A percentile compares a stretch with the other conserved stretches of the same genome.
phyloP scores from a whole-genome alignment of 805 yeast genomes.

The Saccharomycopsis sp. region DNA sequence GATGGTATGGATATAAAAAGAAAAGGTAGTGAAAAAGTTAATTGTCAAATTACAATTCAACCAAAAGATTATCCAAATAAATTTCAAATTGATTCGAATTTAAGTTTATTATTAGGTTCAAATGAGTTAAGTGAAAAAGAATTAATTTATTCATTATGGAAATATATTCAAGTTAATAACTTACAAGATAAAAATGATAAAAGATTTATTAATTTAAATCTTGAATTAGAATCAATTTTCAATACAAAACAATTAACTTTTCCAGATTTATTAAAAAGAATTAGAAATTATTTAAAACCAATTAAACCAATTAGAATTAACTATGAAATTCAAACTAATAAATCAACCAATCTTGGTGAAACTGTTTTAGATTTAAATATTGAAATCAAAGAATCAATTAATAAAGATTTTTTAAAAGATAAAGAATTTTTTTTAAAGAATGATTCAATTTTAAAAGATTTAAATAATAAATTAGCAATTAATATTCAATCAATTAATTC shows the following conservation, averaged over 20 bases:
- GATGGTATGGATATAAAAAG: slow-evolving; percentile 88
- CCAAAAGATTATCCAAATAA: slow-evolving; percentile 66
- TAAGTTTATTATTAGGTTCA: slow-evolving; percentile 65
- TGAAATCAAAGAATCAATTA: slow-evolving; percentile 31
- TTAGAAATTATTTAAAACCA: slow-evolving; percentile 61
- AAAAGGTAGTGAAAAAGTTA: slow-evolving; percentile 54
- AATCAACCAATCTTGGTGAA: slow-evolving; percentile 73
- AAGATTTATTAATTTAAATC: slow-evolving; percentile 42
- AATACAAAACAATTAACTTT: slow-evolving; percentile 46
- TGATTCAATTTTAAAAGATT: slow-evolving; percentile 31
- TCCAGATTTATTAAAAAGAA: slow-evolving; percentile 52
- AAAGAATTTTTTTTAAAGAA: not conserved
- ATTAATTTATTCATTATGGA: slow-evolving; percentile 70
- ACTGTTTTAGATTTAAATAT: slow-evolving; percentile 67
- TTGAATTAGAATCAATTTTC: slow-evolving; percentile 33
- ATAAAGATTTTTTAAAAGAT: slow-evolving; percentile 15
- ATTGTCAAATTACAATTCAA: slow-evolving; percentile 67
- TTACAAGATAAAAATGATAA: slow-evolving; percentile 49
- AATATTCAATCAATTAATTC: slow-evolving; percentile 41
- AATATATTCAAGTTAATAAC: slow-evolving; percentile 60
- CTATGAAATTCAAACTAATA: slow-evolving; percentile 67
- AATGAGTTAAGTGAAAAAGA: slow-evolving; percentile 80
- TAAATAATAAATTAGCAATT: slow-evolving; percentile 34
- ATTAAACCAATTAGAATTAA: slow-evolving; percentile 70
- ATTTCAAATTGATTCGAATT: slow-evolving; percentile 50